Evolutionary conservation across 495 filamentous ascomycete species (phyloP).

Genomic region (Cercophora scortea): DNA sequence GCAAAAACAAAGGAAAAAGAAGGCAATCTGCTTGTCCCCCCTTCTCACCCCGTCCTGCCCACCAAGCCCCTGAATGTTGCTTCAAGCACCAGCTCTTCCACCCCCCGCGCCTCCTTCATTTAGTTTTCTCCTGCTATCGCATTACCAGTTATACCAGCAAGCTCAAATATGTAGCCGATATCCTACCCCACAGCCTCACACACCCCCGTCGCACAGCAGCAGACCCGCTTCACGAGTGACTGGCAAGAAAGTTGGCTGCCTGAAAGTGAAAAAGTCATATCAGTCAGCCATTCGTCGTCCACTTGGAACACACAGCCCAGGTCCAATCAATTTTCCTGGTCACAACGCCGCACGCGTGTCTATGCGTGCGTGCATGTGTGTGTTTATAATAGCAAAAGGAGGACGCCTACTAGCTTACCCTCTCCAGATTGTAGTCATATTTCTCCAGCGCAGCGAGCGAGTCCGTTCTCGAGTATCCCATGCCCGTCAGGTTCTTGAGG

Average conservation of each 20-base stretch:
- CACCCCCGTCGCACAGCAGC: background rate
- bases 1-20: no score
- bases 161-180: no score
- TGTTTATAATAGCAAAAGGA: background rate
- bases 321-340: no score
- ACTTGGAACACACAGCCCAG: no score
- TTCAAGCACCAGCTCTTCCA: no score
- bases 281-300: background rate
- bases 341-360: background rate
- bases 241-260: background rate
- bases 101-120: no score
- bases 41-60: no score
- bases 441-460: slow-evolving; percentile 85
- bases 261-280: background rate
- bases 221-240: background rate
- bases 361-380: background rate
- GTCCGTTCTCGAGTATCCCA: slow-evolving; percentile 78
- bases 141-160: no score
- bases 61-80: no score
- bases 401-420: slow-evolving; percentile 50
- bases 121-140: no score
- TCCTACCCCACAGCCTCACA: no score
- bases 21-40: no score
- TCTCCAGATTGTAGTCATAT: slow-evolving; percentile 90
- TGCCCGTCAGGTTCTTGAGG: slow-evolving; percentile 77